Percentiles rank a stretch among this genome's conserved stretches.
Conservation (phyloP, 805 yeast species). For the Metschnikowia continentalis region DNA sequence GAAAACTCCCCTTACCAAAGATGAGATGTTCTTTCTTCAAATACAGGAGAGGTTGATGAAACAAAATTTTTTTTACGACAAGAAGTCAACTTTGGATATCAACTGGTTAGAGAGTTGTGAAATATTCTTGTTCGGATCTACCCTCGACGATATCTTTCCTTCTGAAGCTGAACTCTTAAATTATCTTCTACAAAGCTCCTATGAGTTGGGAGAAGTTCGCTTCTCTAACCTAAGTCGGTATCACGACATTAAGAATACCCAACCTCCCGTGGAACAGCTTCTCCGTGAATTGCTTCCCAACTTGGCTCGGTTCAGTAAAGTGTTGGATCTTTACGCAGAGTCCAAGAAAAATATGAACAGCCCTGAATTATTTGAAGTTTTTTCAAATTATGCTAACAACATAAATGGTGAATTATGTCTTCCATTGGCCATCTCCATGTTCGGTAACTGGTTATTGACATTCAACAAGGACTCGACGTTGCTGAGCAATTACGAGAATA, state of each 20-base stretch:
- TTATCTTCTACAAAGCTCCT: conserved; percentile 16
- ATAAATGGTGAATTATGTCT: conserved; percentile 15
- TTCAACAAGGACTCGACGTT: conserved; percentile 15
- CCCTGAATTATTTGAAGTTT: conserved; percentile 17
- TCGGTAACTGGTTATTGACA: conserved; percentile 23
- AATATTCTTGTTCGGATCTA: conserved; percentile 19
- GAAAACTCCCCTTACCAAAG: conserved; percentile 5
- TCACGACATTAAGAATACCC: conserved; percentile 6
- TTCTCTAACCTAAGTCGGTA: conserved; percentile 16
- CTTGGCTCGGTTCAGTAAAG: conserved; percentile 11
- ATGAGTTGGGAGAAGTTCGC: conserved; percentile 19
- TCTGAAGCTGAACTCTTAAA: conserved; percentile 8
- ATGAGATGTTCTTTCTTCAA: conserved; percentile 7
- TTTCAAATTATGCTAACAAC: conserved; percentile 15
- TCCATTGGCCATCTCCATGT: conserved; percentile 25
- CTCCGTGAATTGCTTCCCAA: conserved; percentile 9
- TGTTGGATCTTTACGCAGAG: conserved; percentile 17
- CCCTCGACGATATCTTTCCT: conserved; percentile 12
- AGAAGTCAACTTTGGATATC: conserved; percentile 9
- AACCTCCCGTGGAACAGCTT: not conserved
- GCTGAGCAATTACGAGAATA: conserved; percentile 19
- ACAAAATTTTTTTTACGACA: conserved; percentile 7
- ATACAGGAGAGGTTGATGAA: conserved; percentile 5
- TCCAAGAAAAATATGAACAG: conserved; percentile 13
- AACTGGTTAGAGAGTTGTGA: conserved; percentile 20